These are phyloP conservation scores for Pogostemon cablin DNA, from an alignment of 257 asterid species.

Conservation along the genomic window DNA sequence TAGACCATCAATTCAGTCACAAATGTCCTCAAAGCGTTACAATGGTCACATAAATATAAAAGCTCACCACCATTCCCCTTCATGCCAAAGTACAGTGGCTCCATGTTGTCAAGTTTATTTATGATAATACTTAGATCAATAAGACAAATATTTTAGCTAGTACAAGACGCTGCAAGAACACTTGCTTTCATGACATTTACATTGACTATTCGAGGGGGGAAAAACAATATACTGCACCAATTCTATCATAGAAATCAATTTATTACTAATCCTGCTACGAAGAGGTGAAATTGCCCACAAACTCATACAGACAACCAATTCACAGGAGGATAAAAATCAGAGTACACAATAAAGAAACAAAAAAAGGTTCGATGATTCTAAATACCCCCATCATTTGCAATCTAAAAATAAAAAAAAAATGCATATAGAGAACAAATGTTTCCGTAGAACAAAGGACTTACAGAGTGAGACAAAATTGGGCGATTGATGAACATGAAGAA, in stretches of 20 bases:
- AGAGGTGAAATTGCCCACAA: not conserved
- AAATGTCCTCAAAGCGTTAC: not conserved
- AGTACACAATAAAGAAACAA: not conserved
- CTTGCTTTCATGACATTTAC: conserved; percentile 2
- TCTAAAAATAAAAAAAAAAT: too few species aligned
- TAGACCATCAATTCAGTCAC: too few species aligned
- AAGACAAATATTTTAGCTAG: conserved; percentile 6
- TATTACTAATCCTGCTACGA: not conserved
- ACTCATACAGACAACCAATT: conserved; percentile 13
- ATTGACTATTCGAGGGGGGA: not conserved
- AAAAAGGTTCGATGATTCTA: conserved; percentile 1
- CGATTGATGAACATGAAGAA: conserved; percentile 85
- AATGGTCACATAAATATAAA: too few species aligned
- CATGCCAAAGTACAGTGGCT: not conserved
- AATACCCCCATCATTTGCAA: not conserved
- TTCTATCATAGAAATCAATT: conserved; percentile 13
- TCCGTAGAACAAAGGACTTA: conserved; percentile 36
- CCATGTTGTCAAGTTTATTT: not conserved
- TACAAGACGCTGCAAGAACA: not conserved
- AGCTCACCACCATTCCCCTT: not conserved
- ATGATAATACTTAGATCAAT: not conserved
- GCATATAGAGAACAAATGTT: not conserved
- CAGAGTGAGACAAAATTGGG: conserved; percentile 49
- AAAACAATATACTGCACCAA: not conserved
- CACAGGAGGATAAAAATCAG: not conserved